Base-by-base conservation (phyloP, 208 protist genomes). In the Trypanosoma congolense region DNA sequence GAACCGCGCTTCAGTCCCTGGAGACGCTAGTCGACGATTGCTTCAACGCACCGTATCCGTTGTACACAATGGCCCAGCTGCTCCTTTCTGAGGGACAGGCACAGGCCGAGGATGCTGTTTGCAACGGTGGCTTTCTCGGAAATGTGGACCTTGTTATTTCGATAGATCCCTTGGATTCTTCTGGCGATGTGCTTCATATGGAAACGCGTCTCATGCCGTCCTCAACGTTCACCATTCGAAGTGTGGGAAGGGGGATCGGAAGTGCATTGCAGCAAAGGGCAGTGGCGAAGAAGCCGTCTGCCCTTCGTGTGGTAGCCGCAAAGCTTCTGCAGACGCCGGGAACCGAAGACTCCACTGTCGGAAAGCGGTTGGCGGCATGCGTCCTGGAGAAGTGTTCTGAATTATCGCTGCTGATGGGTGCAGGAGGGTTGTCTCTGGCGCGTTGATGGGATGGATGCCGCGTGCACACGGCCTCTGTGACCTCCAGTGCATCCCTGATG, bases 1-100 rank as follows among this genome's bases (percentile, higher is more conserved):
- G 62, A 1, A 61, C 49, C 21, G 75, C 70, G 28, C 22, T 78
- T 22, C 19, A 60, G 3, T 61, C 60, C 51, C 16, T 82, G 26
- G 25, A 12, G n/a, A 36, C 26, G 31, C 41, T 59, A 4, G 36
- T 75, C 26, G 44, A 78, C 50, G 33, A 19, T 2, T 82, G 70
- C 40, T 55, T 56, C 44, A 16, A 31, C 16, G 55, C 50, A 30
- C 49, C 35, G 0, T 52, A 57, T 24, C 57, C 63, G 31, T 24
- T 42, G 21, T 63, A 71, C 43, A 50, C 65, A 4, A 28, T 65
- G 46, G 55, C 64, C 18, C 41, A 49, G 22, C 28, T 60, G 18
- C 61, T 67, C 30, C 61, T 67, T 30, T 12, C 6, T 2, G 26
- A 42, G 12, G 47, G 43, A 50, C 55, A 64, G 19, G 53, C 43